Percentiles rank a stretch among this genome's conserved stretches.
Evolutionary conservation across 345 rosid genomes (phyloP).

Genomic region (Euphorbia lathyris): DNA sequence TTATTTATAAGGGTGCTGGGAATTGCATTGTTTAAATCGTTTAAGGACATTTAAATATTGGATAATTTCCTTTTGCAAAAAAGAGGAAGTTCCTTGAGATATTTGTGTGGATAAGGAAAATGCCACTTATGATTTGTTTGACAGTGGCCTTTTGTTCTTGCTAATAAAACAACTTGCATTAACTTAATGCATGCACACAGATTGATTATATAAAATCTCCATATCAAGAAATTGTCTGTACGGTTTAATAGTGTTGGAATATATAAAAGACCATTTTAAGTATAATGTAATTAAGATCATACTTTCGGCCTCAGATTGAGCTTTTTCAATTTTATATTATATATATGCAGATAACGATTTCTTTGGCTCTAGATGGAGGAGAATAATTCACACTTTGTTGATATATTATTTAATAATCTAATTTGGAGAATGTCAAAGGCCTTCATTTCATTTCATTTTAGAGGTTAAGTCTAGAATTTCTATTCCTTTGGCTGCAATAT

Average conservation of each 20-base stretch:
- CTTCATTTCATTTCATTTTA: too few relatives aligned
- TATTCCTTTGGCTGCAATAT: not conserved
- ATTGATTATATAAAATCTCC: conserved; percentile 9
- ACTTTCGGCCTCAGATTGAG: conserved; percentile 33
- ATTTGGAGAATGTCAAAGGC: conserved; percentile 16
- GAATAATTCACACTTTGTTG: conserved; percentile 11
- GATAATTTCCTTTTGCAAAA: conserved; percentile 8
- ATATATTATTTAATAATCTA: not conserved
- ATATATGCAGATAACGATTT: conserved; percentile 2
- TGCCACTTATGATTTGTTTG: conserved; percentile 44
- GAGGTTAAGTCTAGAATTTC: not conserved
- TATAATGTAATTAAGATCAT: not conserved
- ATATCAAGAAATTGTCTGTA: conserved; percentile 23
- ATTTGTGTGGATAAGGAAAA: conserved; percentile 64
- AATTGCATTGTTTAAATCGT: conserved; percentile 33
- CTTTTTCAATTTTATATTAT: not conserved
- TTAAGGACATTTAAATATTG: conserved; percentile 12
- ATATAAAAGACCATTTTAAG: conserved; percentile 10
- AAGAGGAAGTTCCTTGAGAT: conserved; percentile 44
- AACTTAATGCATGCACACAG: not conserved
- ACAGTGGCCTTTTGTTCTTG: conserved; percentile 38
- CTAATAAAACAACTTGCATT: conserved; percentile 29
- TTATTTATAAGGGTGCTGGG: conserved; percentile 64
- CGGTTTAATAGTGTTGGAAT: conserved; percentile 19
- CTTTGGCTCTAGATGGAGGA: not conserved